A percentile compares a stretch with the other conserved stretches of the same genome.
Conservation (phyloP, 129 eudicot species). For the Flaveria linearis region DNA sequence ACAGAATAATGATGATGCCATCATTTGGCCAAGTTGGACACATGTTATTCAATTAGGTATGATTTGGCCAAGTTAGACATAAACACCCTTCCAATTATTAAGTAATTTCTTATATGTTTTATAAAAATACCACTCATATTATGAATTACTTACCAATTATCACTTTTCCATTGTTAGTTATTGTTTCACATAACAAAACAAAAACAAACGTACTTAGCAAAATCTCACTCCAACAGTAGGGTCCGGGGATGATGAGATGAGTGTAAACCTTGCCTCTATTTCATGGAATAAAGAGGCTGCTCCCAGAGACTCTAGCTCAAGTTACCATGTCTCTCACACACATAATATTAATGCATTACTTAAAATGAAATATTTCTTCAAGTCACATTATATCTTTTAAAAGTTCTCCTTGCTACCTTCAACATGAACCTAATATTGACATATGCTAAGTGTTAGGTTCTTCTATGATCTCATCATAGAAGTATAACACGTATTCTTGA, state of each 20-base stretch:
- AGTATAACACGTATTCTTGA: background rate
- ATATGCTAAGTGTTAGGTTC: background rate
- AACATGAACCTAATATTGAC: background rate
- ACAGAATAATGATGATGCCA: background rate
- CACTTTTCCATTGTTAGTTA: background rate
- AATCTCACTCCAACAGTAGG: no score
- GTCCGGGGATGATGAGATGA: no score
- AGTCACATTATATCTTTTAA: background rate
- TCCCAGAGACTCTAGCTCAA: no score
- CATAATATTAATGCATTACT: background rate
- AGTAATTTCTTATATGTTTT: background rate
- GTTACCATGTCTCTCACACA: no score
- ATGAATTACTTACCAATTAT: background rate
- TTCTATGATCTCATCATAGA: background rate
- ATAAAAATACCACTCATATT: background rate
- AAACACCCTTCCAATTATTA: background rate
- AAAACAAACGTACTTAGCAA: no score
- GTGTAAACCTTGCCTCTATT: no score
- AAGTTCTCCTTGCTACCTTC: background rate
- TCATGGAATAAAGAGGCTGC: no score
- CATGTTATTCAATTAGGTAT: background rate
- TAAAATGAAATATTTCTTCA: background rate
- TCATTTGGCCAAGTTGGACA: background rate
- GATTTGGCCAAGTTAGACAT: background rate
- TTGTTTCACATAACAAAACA: background rate